These are phyloP conservation scores for Paramyrothecium roridum DNA, from an alignment of 2,329 filamentous ascomycete genomes.

Conservation along the genomic window DNA sequence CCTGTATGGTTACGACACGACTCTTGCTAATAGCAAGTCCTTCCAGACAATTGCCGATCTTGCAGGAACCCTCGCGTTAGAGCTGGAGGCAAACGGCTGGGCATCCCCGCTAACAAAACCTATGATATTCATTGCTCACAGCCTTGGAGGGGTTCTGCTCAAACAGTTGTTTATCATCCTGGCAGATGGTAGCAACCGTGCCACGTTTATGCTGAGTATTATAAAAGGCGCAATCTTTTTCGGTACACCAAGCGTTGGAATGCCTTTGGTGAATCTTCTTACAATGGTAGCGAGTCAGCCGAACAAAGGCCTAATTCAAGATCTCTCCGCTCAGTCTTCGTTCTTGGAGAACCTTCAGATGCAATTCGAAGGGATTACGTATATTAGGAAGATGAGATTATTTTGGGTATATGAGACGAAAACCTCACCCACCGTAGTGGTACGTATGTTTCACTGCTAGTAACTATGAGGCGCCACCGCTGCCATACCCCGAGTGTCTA, in stretches of 20 bases:
- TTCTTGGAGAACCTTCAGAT: background rate
- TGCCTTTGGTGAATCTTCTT: background rate
- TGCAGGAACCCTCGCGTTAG: background rate
- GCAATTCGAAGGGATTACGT: background rate
- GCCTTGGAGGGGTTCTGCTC: background rate
- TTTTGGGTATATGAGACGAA: background rate
- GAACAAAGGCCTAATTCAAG: background rate
- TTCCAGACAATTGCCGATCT: background rate
- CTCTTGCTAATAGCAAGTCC: background rate
- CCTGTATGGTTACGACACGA: conserved; percentile 6
- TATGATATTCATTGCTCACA: background rate
- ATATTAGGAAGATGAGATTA: background rate
- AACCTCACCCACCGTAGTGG: background rate
- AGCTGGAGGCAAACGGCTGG: background rate
- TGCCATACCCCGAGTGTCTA: no score
- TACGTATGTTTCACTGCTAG: background rate
- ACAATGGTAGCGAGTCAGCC: background rate
- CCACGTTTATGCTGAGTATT: background rate
- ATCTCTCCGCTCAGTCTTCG: background rate
- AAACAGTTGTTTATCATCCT: background rate
- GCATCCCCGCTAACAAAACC: background rate
- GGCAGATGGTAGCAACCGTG: background rate
- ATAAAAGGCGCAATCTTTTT: background rate
- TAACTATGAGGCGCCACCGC: no score
- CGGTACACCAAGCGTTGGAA: background rate